A percentile compares a stretch with the other conserved stretches of the same genome.
These are phyloP conservation scores for Citrus unshiu DNA, from an alignment of 345 rosid genomes.

Conservation along the genomic window DNA sequence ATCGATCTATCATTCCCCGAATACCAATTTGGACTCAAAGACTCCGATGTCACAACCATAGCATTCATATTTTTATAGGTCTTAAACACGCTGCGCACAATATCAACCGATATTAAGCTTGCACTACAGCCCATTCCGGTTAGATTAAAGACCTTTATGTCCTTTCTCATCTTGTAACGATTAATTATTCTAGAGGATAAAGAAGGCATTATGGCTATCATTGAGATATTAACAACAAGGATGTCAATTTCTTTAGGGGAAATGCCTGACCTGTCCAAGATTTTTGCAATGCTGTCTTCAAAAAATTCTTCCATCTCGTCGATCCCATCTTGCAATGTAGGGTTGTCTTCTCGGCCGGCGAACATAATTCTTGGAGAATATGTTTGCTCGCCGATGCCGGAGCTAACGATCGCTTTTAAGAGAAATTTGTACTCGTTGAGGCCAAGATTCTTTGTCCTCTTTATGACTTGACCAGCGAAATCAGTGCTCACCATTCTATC, in stretches of 20 bases:
- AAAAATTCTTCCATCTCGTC: slow-evolving; percentile 89
- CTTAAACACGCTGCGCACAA: slow-evolving; percentile 61
- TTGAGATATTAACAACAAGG: slow-evolving; percentile 77
- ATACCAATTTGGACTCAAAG: slow-evolving; percentile 81
- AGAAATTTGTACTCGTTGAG: slow-evolving; percentile 62
- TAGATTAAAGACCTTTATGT: slow-evolving; percentile 60
- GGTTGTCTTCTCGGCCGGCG: slow-evolving; percentile 53
- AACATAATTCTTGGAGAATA: slow-evolving; percentile 63
- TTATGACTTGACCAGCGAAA: slow-evolving; percentile 42
- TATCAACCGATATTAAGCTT: slow-evolving; percentile 66
- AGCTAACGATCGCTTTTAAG: slow-evolving; percentile 62
- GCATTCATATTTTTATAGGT: slow-evolving; percentile 48
- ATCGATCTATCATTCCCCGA: slow-evolving; percentile 76
- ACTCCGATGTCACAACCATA: slow-evolving; percentile 68
- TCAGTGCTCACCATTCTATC: slow-evolving; percentile 53
- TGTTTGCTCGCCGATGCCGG: slow-evolving; percentile 68
- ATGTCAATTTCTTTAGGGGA: slow-evolving; percentile 68
- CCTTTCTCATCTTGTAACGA: slow-evolving; percentile 70
- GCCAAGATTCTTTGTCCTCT: slow-evolving; percentile 44
- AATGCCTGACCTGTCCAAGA: slow-evolving; percentile 55
- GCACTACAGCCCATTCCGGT: slow-evolving; percentile 97
- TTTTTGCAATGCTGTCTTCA: slow-evolving; percentile 50
- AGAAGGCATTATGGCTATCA: slow-evolving; percentile 65
- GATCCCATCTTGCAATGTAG: slow-evolving; percentile 54
- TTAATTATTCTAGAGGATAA: slow-evolving; percentile 62